A percentile compares a stretch with the other conserved stretches of the same genome.
These are phyloP conservation scores for Phycomyces blakesleeanus DNA, from an alignment of 192 early-diverging fungal genomes.

Conservation along the genomic window DNA sequence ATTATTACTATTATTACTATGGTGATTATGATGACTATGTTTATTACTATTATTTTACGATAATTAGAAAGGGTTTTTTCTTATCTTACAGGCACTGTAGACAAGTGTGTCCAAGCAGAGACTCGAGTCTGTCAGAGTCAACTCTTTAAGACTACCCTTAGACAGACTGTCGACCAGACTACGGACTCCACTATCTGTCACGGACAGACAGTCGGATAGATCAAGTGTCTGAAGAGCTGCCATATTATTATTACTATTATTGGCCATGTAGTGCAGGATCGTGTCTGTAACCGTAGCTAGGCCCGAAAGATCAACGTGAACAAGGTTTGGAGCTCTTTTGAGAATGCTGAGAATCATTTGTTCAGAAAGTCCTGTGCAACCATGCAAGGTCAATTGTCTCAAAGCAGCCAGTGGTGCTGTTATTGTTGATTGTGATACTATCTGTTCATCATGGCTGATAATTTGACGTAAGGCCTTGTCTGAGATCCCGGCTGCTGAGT, in stretches of 20 bases:
- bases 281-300: background rate
- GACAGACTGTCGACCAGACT: background rate
- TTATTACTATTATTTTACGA: too few relatives aligned
- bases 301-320: conserved; percentile 5
- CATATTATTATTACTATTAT: too few relatives aligned
- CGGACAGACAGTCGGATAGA: conserved; percentile 1
- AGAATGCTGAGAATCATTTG: background rate
- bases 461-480: background rate
- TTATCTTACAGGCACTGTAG: conserved; percentile 6
- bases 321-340: background rate
- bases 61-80: background rate
- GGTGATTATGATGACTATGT: too few relatives aligned
- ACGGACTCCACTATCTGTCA: background rate
- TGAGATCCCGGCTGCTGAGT: background rate
- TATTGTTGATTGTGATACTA: too few relatives aligned
- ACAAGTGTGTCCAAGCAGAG: background rate
- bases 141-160: background rate
- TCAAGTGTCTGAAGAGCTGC: background rate
- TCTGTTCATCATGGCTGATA: too few relatives aligned
- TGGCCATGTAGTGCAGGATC: background rate
- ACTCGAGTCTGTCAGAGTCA: background rate
- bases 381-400: background rate
- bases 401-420: background rate
- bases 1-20: too few relatives aligned
- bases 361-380: conserved; percentile 2